These are phyloP conservation scores for Epichloe baconii DNA, from an alignment of 2,329 filamentous ascomycete genomes.

Conservation along the genomic window DNA sequence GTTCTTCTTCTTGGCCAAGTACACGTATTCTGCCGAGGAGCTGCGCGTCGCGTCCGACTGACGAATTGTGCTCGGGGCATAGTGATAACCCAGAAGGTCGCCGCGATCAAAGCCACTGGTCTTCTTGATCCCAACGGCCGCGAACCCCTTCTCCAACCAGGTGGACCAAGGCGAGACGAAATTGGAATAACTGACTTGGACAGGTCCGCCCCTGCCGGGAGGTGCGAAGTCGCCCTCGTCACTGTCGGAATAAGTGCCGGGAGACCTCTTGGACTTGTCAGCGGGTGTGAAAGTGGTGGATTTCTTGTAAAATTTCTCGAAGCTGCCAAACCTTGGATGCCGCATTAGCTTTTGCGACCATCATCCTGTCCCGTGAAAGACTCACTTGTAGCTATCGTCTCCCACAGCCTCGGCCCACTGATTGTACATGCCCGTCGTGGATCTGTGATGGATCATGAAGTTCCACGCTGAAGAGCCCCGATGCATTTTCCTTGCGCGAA, in stretches of 20 bases:
- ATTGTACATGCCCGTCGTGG: slow-evolving; percentile 16
- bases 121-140: slow-evolving; percentile 14
- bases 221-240: slow-evolving; percentile 1
- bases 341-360: background rate
- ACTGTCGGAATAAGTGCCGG: slow-evolving; percentile 4
- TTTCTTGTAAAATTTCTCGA: slow-evolving; percentile 16
- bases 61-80: slow-evolving; percentile 10
- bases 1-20: slow-evolving; percentile 13
- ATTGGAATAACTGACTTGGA: slow-evolving; percentile 16
- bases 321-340: slow-evolving; percentile 6
- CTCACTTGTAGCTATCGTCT: no score
- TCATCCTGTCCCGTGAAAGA: no score
- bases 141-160: slow-evolving; percentile 13
- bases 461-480: slow-evolving; percentile 26
- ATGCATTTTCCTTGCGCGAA: slow-evolving; percentile 25
- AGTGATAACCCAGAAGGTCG: slow-evolving; percentile 13
- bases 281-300: slow-evolving; percentile 15
- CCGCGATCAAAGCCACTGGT: slow-evolving; percentile 12
- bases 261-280: slow-evolving; percentile 7
- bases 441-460: slow-evolving; percentile 22
- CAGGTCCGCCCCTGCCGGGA: slow-evolving; percentile 9
- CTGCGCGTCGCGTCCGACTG: slow-evolving; percentile 13
- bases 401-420: no score
- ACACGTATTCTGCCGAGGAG: slow-evolving; percentile 15
- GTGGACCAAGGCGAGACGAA: slow-evolving; percentile 12